Evolutionary conservation across 2,329 filamentous ascomycete genomes (phyloP).

Genomic region (Colletotrichum endophyticum): DNA sequence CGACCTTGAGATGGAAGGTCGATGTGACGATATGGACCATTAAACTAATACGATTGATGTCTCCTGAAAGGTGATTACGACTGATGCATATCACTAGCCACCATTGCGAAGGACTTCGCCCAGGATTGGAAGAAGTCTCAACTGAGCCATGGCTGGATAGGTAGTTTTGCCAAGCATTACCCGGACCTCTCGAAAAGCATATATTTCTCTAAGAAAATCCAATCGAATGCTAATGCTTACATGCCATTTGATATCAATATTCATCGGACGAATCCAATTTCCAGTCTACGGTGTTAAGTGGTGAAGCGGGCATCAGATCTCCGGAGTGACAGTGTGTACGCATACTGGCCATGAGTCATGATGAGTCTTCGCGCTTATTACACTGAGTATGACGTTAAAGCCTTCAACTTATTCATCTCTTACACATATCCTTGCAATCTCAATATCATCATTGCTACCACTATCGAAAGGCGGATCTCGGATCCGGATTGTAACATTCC

Average conservation of each 20-base stretch:
- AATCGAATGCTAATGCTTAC: not conserved
- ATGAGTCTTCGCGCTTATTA: not conserved
- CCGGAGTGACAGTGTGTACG: not conserved
- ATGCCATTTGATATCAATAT: not conserved
- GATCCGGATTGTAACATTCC: not conserved
- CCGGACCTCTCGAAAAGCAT: not conserved
- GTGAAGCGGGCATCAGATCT: not conserved
- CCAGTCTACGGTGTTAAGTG: not conserved
- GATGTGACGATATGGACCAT: not conserved
- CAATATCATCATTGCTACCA: not conserved
- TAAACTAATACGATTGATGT: not conserved
- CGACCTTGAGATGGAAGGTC: not conserved
- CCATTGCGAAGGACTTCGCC: not conserved
- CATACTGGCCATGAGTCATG: not conserved
- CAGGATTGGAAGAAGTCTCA: not conserved
- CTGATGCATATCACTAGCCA: not conserved
- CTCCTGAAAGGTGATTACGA: not conserved
- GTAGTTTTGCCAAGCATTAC: not conserved
- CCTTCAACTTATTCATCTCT: not conserved
- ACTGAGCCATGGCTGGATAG: not conserved
- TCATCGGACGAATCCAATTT: not conserved
- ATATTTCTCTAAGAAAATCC: not conserved
- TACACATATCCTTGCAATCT: not conserved
- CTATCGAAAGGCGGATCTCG: not conserved
- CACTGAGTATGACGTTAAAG: not conserved